phyloP scores from a whole-genome alignment of 176 grass and related monocot species.

The Tillandsia leiboldiana region DNA sequence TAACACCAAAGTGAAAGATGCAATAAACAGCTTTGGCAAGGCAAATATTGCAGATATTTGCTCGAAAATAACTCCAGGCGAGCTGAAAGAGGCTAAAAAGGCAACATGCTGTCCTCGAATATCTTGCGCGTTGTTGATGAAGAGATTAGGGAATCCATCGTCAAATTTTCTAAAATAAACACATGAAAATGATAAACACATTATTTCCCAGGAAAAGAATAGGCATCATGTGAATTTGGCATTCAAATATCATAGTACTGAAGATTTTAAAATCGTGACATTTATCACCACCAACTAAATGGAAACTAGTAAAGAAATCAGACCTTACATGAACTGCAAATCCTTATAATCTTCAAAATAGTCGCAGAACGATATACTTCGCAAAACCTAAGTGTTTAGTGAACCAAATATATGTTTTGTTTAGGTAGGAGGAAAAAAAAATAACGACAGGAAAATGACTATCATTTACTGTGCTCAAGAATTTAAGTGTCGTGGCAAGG shows the following conservation, averaged over 20 bases:
- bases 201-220: neutral
- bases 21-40: conserved; percentile 71
- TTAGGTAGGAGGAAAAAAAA: no score
- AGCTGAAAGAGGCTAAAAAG: conserved; percentile 90
- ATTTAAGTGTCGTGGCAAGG: no score
- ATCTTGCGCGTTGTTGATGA: conserved; percentile 70
- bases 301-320: no score
- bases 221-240: neutral
- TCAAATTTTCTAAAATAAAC: conserved; percentile 61
- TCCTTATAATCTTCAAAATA: no score
- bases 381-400: no score
- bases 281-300: no score
- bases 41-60: conserved; percentile 85
- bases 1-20: conserved; percentile 80
- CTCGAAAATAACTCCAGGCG: conserved; percentile 90
- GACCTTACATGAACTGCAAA: no score
- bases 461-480: no score
- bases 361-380: no score
- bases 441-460: no score
- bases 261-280: no score
- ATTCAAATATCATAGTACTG: neutral
- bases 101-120: conserved; percentile 84
- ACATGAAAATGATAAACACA: neutral
- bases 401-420: no score
- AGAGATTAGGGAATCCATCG: conserved; percentile 85